Evolutionary conservation across 495 filamentous ascomycete species (phyloP), one percentile per base, ranked within the genome.

Genomic region (Hamigera avellanea): DNA sequence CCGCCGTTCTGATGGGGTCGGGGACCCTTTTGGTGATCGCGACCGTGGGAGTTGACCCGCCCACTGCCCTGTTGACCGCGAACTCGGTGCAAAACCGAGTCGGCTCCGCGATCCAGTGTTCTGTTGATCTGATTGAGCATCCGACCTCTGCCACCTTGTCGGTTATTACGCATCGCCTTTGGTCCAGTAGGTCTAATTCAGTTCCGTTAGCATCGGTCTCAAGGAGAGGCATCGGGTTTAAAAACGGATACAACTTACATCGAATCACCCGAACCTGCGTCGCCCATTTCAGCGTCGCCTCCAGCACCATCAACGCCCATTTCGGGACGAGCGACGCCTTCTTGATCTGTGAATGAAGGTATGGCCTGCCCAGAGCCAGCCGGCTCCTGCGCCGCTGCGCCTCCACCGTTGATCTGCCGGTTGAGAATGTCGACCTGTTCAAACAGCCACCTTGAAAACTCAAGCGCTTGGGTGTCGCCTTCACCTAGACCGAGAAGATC

Each of bases 391-490:
- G 43, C 44, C 32, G 42, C 27, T 19, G 34, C 44, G 28, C 37
- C 49, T 13, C 48, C 55, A 1, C 73, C 70, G 41, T 75, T 76
- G 33, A 79, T 56, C 52, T 85, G 76, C 33, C 64, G 59, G 47
- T 76, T 73, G 38, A 95, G 69, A 8, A 56, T 40, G 12, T 80
- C 69, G 32, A 93, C 73, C 57, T 95, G 81, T 15, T 84, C 75
- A 50, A 96, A 95, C 8, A 98, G 65, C 91, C 91, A 98, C 48
- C 65, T 69, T 30, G 91, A 73, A 55, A 98, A 98, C 32, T 86
- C 81, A 15, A 73, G 73, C 6, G 86, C 82, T 37, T 81, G 79
- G 36, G 79, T 75, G 52, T 94, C 86, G 34, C 93, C 86, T 36
- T 84, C 78, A 1, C 76, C 78, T 1, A 95, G 74, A 18, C 75